These are phyloP conservation scores for Agrostemma githago DNA, from an alignment of 148 eudicot genomes.

Conservation along the genomic window DNA sequence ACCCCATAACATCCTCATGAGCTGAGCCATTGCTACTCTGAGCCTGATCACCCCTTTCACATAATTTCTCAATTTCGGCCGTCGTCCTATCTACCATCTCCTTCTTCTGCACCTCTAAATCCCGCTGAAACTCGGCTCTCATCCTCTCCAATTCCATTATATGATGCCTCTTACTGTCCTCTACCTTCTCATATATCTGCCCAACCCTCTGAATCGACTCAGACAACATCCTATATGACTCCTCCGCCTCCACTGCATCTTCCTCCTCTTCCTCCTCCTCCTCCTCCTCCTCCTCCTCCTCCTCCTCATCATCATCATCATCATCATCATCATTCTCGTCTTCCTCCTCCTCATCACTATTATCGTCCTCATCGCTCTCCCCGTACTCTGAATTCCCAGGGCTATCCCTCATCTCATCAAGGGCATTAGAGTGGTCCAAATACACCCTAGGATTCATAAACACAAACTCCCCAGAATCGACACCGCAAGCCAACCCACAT, in stretches of 20 bases:
- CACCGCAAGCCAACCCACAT: slow-evolving; percentile 72
- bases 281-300: slow-evolving; percentile 16
- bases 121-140: slow-evolving; percentile 79
- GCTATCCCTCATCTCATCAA: slow-evolving; percentile 95
- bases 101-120: slow-evolving; percentile 83
- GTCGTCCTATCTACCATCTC: slow-evolving; percentile 74
- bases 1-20: slow-evolving; percentile 49
- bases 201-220: slow-evolving; percentile 83
- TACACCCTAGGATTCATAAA: slow-evolving; percentile 86
- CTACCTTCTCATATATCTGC: slow-evolving; percentile 86
- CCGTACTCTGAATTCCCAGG: slow-evolving; percentile 63
- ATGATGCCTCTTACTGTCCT: slow-evolving; percentile 81
- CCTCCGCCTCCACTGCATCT: slow-evolving; percentile 35
- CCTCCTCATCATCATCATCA: slow-evolving; percentile 37
- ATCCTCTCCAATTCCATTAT: slow-evolving; percentile 85
- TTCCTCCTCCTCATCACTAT: slow-evolving; percentile 30
- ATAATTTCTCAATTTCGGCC: slow-evolving; percentile 64
- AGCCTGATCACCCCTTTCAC: slow-evolving; percentile 37
- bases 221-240: slow-evolving; percentile 61
- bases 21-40: slow-evolving; percentile 42
- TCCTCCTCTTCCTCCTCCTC: slow-evolving; percentile 24
- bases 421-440: slow-evolving; percentile 66
- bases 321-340: slow-evolving; percentile 31
- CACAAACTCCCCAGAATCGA: slow-evolving; percentile 92
- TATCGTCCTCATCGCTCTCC: slow-evolving; percentile 39